Evolutionary conservation across 805 yeast genomes (phyloP).

Genomic region (Candida rishiriensis): DNA sequence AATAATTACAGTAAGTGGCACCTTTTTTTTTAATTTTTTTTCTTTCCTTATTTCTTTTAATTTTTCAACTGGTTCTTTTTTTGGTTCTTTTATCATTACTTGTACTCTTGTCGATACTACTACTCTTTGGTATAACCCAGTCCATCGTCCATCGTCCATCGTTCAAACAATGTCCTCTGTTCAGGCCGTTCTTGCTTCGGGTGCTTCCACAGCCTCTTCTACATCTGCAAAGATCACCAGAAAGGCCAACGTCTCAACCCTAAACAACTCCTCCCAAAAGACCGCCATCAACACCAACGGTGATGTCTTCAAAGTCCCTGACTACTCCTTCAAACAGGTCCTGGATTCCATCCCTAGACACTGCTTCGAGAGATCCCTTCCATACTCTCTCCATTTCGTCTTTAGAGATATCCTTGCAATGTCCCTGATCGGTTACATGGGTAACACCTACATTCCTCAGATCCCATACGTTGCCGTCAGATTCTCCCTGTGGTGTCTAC

Average conservation of each 20-base stretch:
- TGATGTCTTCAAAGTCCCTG: conserved; percentile 54
- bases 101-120: too few species aligned
- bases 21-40: too few species aligned
- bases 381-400: conserved; percentile 48
- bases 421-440: conserved; percentile 39
- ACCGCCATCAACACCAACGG: conserved; percentile 51
- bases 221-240: conserved; percentile 10
- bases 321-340: conserved; percentile 54
- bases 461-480: conserved; percentile 32
- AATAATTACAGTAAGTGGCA: too few species aligned
- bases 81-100: too few species aligned
- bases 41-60: too few species aligned
- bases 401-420: conserved; percentile 47
- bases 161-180: conserved; percentile 2
- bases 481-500: conserved; percentile 38
- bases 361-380: conserved; percentile 51
- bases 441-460: conserved; percentile 39
- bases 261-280: conserved; percentile 7
- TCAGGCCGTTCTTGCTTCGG: conserved; percentile 7
- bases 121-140: too few species aligned
- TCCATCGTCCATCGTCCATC: too few species aligned
- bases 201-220: conserved; percentile 1
- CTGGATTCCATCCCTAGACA: conserved; percentile 55
- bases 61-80: too few species aligned
- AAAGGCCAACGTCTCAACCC: conserved; percentile 21